Conservation (phyloP, 495 filamentous ascomycete species). For the Aspergillus baeticus region DNA sequence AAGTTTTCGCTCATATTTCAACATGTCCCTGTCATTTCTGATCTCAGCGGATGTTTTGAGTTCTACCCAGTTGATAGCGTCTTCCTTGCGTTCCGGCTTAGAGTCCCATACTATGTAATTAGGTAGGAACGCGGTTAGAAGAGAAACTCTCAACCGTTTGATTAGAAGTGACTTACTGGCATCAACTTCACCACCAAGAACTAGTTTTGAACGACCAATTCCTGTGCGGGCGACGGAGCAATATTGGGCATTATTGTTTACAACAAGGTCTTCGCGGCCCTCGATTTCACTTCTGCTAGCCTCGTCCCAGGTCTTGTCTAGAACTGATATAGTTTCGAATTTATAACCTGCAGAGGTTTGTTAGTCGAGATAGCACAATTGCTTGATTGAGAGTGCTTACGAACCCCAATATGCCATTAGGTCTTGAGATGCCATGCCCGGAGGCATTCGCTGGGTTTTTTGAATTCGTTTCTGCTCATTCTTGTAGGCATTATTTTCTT, state of each 20-base stretch:
- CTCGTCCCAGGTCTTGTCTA: conserved; percentile 70
- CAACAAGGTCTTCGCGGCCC: conserved; percentile 61
- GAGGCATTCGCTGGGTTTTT: conserved; percentile 47
- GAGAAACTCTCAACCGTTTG: not conserved
- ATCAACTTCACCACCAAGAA: conserved; percentile 95
- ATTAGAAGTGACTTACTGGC: conserved; percentile 54
- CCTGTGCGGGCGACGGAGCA: conserved; percentile 89
- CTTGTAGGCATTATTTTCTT: conserved; percentile 79
- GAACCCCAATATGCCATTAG: conserved; percentile 66
- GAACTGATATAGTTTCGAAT: conserved; percentile 82
- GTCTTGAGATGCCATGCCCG: conserved; percentile 59
- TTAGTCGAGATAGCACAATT: conserved; percentile 13
- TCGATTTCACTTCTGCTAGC: conserved; percentile 76
- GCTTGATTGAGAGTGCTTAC: not conserved
- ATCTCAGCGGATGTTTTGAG: conserved; percentile 85
- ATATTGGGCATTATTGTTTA: conserved; percentile 89
- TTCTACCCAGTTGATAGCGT: conserved; percentile 86
- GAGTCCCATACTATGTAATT: conserved; percentile 71
- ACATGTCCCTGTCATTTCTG: conserved; percentile 57
- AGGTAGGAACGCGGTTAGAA: conserved; percentile 7
- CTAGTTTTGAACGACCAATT: conserved; percentile 66
- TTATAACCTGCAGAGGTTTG: conserved; percentile 70
- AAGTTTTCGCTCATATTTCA: conserved; percentile 83
- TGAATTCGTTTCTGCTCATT: conserved; percentile 53
- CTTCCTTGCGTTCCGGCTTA: conserved; percentile 63